phyloP scores from a whole-genome alignment of 2,329 filamentous ascomycete genomes.

The Colletotrichum tamarilloi region DNA sequence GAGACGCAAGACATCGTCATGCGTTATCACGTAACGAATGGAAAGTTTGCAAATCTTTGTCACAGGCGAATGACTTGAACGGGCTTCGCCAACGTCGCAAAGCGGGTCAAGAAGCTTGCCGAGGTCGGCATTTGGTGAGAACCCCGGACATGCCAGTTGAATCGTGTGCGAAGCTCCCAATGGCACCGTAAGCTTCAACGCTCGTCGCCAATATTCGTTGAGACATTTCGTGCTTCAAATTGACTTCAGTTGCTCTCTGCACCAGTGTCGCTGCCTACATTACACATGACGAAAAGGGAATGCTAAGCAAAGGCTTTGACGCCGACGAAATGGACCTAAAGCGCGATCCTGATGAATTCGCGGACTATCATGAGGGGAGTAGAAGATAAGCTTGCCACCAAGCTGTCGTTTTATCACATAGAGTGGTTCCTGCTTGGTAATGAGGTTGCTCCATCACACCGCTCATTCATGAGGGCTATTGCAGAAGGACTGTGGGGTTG shows the following conservation, averaged over 20 bases:
- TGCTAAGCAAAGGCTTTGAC: no score
- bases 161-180: background rate
- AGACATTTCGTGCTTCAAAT: no score
- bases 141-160: background rate
- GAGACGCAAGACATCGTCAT: background rate
- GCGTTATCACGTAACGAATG: background rate
- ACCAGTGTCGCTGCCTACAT: background rate
- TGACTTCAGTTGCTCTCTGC: background rate
- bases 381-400: background rate
- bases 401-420: background rate
- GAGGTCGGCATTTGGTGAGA: background rate
- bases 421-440: background rate
- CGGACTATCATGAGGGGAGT: no score
- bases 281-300: no score
- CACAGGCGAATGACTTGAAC: background rate
- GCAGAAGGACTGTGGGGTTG: background rate
- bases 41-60: background rate
- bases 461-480: background rate
- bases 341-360: no score
- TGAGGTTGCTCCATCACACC: background rate
- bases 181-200: background rate
- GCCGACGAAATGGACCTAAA: no score
- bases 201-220: background rate
- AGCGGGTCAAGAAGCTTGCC: background rate
- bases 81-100: background rate